Base-by-base conservation (phyloP, 83 land plant genomes). In the Picea engelmannii region DNA sequence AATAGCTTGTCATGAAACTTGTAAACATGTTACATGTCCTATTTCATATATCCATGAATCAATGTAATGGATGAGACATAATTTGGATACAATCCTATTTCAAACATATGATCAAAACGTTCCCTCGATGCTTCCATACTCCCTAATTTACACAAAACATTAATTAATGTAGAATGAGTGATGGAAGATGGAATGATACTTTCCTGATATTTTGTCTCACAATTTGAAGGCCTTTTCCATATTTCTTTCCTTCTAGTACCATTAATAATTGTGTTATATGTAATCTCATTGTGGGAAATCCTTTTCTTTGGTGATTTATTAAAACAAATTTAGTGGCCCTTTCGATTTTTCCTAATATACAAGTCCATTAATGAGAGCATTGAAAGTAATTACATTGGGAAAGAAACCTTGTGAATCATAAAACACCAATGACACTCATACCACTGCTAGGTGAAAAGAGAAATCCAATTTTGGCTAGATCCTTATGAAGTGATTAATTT, bases 311-410 rank as follows among this genome's bases (percentile, higher is more conserved):
- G 82, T 44, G 89, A 84, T 73, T 91, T 91, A n/a, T 82, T 12
- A 67, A 89, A 91, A 31, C 35, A 67, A 91, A 89, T 66, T 77
- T 87, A 21, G 82, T 40, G 44, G 94, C 94, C 63, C 89, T 80
- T 18, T 88, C 90, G 60, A 92, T 62, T 42, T 90, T 82, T n/a
- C 89, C 89, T 27, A 85, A 86, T 79, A 86, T 90, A 67, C 92
- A 89, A 89, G 68, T n/a, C 88, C 92, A 78, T 86, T 85, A 52
- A 92, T 83, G 17, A 92, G 90, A 73, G 87, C 83, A 85, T 90
- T 81, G 52, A 67, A 83, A 44, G 90, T 86, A 11, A 65, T 20
- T 18, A 81, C 11, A 73, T 85, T 90, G 15, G 92, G 87, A 61
- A 82, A 9, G 6, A 88, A 76, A 2, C 90, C 92, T n/a, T 85